A percentile compares a stretch with the other conserved stretches of the same genome.
These are phyloP conservation scores for Calcarisporium arbuscula DNA, from an alignment of 2,329 filamentous ascomycete genomes.

Conservation along the genomic window DNA sequence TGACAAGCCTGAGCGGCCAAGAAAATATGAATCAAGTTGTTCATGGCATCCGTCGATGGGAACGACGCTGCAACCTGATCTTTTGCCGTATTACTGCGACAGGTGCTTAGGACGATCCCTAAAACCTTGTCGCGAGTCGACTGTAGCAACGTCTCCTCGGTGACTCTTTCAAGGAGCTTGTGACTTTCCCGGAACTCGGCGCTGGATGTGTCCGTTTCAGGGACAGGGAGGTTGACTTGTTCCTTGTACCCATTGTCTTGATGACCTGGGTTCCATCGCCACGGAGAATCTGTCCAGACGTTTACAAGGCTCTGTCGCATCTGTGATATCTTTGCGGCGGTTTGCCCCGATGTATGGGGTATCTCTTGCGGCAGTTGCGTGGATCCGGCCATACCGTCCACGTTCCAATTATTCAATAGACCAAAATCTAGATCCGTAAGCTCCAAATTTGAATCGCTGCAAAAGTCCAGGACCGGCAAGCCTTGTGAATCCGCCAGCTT, in stretches of 20 bases:
- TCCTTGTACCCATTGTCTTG: slow-evolving; percentile 38
- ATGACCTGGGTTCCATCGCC: slow-evolving; percentile 42
- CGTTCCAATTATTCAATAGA: slow-evolving; percentile 42
- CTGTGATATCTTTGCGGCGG: slow-evolving; percentile 34
- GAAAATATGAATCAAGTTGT: slow-evolving; percentile 56
- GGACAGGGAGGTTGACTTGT: slow-evolving; percentile 38
- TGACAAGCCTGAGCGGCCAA: slow-evolving; percentile 50
- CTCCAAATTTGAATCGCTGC: slow-evolving; percentile 42
- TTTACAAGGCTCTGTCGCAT: slow-evolving; percentile 42
- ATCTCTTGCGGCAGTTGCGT: slow-evolving; percentile 15
- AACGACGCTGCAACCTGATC: slow-evolving; percentile 54
- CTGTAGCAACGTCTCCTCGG: slow-evolving; percentile 37
- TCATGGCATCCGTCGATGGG: slow-evolving; percentile 53
- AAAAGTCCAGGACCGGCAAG: slow-evolving; percentile 42
- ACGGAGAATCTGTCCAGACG: slow-evolving; percentile 44
- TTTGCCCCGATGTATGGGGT: slow-evolving; percentile 19
- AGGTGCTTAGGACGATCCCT: slow-evolving; percentile 56
- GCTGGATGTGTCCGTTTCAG: slow-evolving; percentile 29
- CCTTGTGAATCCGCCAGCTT: slow-evolving; percentile 33
- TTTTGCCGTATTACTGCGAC: slow-evolving; percentile 42
- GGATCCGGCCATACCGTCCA: slow-evolving; percentile 26
- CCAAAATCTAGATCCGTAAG: slow-evolving; percentile 47
- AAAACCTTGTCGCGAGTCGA: slow-evolving; percentile 55
- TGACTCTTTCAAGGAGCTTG: slow-evolving; percentile 30
- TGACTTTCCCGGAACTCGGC: slow-evolving; percentile 32